Evolutionary conservation across 352 stramenopile species (phyloP).

Genomic region (Stephanocyclus meneghinianus): DNA sequence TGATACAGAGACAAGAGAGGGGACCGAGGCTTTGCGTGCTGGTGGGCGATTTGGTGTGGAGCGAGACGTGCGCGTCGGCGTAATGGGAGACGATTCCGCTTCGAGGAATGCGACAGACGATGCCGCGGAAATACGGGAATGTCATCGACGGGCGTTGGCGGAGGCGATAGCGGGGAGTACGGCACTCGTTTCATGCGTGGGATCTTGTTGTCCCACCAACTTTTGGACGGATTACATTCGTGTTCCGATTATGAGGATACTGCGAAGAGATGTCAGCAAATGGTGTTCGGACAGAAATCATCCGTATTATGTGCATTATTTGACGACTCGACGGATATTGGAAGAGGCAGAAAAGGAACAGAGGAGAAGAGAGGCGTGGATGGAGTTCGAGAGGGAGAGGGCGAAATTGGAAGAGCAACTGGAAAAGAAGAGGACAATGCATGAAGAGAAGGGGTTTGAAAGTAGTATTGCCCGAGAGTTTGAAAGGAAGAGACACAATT

Average conservation of each 20-base stretch:
- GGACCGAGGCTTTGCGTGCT: conserved; percentile 62
- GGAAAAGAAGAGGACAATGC: conserved; percentile 12
- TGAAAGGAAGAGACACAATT: conserved; percentile 11
- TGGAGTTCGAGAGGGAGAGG: conserved; percentile 41
- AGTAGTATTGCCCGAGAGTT: conserved; percentile 54
- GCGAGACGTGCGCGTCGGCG: conserved; percentile 11
- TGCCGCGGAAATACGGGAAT: not conserved
- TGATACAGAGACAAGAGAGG: conserved; percentile 4
- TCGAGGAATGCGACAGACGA: conserved; percentile 29
- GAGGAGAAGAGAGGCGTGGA: conserved; percentile 37
- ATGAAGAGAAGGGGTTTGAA: conserved; percentile 56
- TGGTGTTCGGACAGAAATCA: conserved; percentile 68
- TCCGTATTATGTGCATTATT: conserved; percentile 76
- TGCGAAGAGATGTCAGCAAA: conserved; percentile 47
- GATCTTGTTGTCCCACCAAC: conserved; percentile 55
- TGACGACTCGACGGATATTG: conserved; percentile 60
- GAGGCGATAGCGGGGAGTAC: conserved; percentile 56
- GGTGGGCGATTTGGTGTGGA: conserved; percentile 41
- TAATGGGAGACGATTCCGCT: not conserved
- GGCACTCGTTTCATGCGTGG: conserved; percentile 70
- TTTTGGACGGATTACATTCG: conserved; percentile 64
- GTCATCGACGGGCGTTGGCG: conserved; percentile 44
- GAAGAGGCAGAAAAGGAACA: conserved; percentile 67
- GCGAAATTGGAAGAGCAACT: conserved; percentile 26
- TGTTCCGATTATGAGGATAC: conserved; percentile 55